Percentiles rank a stretch among this genome's conserved stretches.
Evolutionary conservation across 345 rosid species (phyloP).

Genomic region (Moricandia arvensis): DNA sequence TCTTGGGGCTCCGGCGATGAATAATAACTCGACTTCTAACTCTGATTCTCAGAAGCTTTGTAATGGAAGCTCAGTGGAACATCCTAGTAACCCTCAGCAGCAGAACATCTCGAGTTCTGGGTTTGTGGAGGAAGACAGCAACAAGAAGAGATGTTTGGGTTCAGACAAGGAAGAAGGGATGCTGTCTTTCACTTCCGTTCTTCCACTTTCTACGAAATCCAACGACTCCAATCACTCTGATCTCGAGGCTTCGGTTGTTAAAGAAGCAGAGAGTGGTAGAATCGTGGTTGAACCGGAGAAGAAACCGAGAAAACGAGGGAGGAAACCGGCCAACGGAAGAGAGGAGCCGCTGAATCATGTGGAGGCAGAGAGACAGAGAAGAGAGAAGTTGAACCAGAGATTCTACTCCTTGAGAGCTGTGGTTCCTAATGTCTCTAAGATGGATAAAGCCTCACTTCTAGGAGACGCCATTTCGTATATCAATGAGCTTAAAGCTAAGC

Average conservation of each 20-base stretch:
- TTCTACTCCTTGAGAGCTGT: conserved; percentile 92
- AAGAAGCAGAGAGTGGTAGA: conserved; percentile 42
- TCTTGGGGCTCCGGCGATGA: neutral
- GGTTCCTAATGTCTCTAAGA: conserved; percentile 96
- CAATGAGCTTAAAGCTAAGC: conserved; percentile 74
- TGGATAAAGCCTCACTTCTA: conserved; percentile 96
- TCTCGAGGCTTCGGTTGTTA: conserved; percentile 89
- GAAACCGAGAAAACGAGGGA: conserved; percentile 87
- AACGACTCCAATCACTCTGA: conserved; percentile 94
- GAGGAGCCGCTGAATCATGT: conserved; percentile 99
- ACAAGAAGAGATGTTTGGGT: conserved; percentile 63
- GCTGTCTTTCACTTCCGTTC: conserved; percentile 73
- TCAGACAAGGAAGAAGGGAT: conserved; percentile 60
- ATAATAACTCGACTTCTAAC: conserved; percentile 28
- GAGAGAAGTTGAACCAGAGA: conserved; percentile 96
- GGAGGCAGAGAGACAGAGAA: conserved; percentile 98
- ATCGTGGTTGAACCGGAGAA: conserved; percentile 75
- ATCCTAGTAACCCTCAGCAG: neutral
- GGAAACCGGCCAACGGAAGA: conserved; percentile 96
- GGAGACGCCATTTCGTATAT: conserved; percentile 95
- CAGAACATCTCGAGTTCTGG: conserved; percentile 49
- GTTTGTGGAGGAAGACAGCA: conserved; percentile 28
- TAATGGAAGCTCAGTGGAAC: conserved; percentile 44
- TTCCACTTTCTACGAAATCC: conserved; percentile 54
- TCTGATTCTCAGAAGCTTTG: conserved; percentile 41